A percentile compares a stretch with the other conserved stretches of the same genome.
phyloP scores from a whole-genome alignment of 306 rosid species.

The Morella rubra region DNA sequence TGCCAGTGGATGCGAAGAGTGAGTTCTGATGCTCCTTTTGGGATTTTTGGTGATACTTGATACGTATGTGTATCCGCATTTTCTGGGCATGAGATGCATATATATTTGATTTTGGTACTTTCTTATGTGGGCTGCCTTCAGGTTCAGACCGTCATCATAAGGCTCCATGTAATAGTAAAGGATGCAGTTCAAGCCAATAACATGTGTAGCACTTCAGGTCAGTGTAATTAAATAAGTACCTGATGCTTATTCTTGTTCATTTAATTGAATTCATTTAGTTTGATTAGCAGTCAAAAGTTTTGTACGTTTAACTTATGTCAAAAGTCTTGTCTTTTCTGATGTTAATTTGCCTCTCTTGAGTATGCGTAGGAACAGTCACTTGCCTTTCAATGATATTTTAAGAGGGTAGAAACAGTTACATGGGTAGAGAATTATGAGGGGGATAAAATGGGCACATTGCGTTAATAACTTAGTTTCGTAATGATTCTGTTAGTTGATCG shows the following conservation, averaged over 20 bases:
- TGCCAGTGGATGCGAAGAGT: slow-evolving; percentile 65
- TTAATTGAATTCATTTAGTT: slow-evolving; percentile 12
- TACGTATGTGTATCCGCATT: too few relatives aligned
- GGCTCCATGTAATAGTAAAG: slow-evolving; percentile 58
- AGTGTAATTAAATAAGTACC: slow-evolving; percentile 28
- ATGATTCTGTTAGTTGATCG: not conserved
- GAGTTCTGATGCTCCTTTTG: slow-evolving; percentile 39
- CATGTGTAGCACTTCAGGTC: slow-evolving; percentile 54
- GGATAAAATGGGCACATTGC: not conserved
- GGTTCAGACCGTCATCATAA: slow-evolving; percentile 59
- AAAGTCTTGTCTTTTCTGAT: not conserved
- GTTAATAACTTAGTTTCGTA: not conserved
- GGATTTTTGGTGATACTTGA: slow-evolving; percentile 8
- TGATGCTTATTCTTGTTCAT: not conserved
- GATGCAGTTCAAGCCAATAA: slow-evolving; percentile 40
- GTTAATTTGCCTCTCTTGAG: not conserved
- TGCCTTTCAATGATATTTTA: slow-evolving; percentile 7
- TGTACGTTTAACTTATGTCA: not conserved
- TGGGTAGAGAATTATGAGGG: not conserved
- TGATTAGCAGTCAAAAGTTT: slow-evolving; percentile 6
- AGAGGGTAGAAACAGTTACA: not conserved
- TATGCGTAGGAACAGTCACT: not conserved
- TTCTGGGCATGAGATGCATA: not conserved
- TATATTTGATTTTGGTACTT: slow-evolving; percentile 31
- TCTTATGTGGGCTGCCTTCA: slow-evolving; percentile 41